Percentiles rank a stretch among this genome's conserved stretches.
phyloP scores from a whole-genome alignment of 306 rosid species.

The Gastrolobium bilobum region DNA sequence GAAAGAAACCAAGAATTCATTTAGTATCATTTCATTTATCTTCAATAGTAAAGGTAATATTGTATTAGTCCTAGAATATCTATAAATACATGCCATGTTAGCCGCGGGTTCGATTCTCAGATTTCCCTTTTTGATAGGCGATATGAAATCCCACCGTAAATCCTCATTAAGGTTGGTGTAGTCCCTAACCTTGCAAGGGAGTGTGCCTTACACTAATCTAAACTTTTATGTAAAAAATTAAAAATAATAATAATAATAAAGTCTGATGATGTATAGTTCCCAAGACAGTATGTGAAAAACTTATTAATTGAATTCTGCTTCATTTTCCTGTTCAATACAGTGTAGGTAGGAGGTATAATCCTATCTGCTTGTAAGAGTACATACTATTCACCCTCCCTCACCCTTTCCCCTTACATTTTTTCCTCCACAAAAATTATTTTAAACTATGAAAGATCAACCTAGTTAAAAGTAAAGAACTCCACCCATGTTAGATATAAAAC shows the following conservation, averaged over 20 bases:
- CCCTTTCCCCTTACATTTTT: background rate
- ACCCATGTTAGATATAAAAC: background rate
- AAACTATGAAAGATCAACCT: background rate
- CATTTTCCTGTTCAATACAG: background rate
- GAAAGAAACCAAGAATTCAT: conserved; percentile 3
- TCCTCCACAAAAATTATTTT: conserved; percentile 4
- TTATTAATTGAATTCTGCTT: background rate
- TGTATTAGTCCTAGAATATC: conserved; percentile 14
- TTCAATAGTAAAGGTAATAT: background rate
- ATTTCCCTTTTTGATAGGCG: too few relatives aligned
- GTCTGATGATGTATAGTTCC: background rate
- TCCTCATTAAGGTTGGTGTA: too few relatives aligned
- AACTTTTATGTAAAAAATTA: too few relatives aligned
- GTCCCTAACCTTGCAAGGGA: too few relatives aligned
- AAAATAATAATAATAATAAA: too few relatives aligned
- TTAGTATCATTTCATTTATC: conserved; percentile 22
- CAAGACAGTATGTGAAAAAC: conserved; percentile 6
- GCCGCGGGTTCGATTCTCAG: too few relatives aligned
- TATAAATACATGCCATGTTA: background rate
- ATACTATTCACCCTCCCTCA: conserved; percentile 5
- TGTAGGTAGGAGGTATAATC: background rate
- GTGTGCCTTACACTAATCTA: too few relatives aligned
- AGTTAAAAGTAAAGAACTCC: conserved; percentile 11
- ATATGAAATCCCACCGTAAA: too few relatives aligned
- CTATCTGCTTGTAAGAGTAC: conserved; percentile 16